phyloP scores from a whole-genome alignment of 257 asterid species.

The Solanum habrochaites region DNA sequence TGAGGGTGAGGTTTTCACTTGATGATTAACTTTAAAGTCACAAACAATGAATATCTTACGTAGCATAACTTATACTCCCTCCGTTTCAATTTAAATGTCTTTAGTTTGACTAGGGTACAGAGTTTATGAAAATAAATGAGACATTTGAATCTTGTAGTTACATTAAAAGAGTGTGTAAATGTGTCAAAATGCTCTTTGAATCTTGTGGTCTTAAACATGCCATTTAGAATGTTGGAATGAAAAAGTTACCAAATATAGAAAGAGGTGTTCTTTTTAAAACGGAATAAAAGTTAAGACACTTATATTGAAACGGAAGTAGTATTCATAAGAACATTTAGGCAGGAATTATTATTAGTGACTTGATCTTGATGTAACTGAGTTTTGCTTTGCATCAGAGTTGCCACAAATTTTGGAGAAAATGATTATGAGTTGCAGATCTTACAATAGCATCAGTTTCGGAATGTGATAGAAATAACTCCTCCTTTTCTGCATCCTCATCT shows the following conservation, averaged over 20 bases:
- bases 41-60: neutral
- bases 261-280: neutral
- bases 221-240: neutral
- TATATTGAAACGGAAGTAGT: neutral
- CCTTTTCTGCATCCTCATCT: constrained; percentile 15
- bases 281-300: neutral
- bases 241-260: neutral
- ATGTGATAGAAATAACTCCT: constrained; percentile 11
- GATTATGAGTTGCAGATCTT: neutral
- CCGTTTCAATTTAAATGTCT: neutral
- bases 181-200: neutral
- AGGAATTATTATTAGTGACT: neutral
- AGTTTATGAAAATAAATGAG: neutral
- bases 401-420: neutral
- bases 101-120: neutral
- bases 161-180: neutral
- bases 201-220: neutral
- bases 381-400: neutral
- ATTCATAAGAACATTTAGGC: neutral
- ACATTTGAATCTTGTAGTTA: neutral
- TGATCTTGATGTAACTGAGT: neutral
- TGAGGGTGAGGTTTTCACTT: neutral
- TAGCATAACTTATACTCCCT: neutral
- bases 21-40: neutral
- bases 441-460: neutral